Conservation (phyloP, 2,329 filamentous ascomycete species). For the Penicillium occitanis region DNA sequence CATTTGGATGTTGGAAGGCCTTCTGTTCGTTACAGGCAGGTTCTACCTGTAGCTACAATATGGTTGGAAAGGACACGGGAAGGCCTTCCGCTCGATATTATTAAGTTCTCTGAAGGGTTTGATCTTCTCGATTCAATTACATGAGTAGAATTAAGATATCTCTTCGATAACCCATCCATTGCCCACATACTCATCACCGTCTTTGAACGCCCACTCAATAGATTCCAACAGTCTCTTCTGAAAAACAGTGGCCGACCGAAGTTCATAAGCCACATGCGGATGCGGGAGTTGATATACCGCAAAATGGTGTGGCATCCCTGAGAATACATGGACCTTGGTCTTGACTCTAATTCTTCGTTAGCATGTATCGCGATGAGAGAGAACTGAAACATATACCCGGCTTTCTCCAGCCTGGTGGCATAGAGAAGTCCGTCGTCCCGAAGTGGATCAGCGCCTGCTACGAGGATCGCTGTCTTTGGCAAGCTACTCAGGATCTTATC, state of each 20-base stretch:
- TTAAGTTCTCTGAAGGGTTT: background rate
- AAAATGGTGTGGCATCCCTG: conserved; percentile 15
- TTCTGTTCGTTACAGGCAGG: no score
- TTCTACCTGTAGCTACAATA: no score
- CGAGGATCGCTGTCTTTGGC: conserved; percentile 4
- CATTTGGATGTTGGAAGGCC: no score
- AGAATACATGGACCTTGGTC: conserved; percentile 13
- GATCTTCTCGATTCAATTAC: no score
- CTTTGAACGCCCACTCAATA: background rate
- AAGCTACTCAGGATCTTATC: background rate
- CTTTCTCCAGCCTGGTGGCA: background rate
- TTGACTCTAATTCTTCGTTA: background rate
- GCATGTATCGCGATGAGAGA: background rate
- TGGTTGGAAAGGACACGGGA: no score
- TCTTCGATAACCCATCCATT: background rate
- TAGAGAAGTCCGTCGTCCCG: conserved; percentile 12
- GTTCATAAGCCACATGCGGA: conserved; percentile 10
- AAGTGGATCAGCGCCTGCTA: conserved; percentile 6
- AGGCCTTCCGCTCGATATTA: background rate
- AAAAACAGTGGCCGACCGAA: background rate
- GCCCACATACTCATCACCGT: background rate
- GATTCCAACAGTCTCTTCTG: background rate
- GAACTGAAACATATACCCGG: background rate
- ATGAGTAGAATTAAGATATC: background rate
- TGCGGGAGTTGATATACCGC: conserved; percentile 6